These are phyloP conservation scores for Aspergillus incahuasiensis DNA, from an alignment of 495 filamentous ascomycete genomes.

Conservation along the genomic window DNA sequence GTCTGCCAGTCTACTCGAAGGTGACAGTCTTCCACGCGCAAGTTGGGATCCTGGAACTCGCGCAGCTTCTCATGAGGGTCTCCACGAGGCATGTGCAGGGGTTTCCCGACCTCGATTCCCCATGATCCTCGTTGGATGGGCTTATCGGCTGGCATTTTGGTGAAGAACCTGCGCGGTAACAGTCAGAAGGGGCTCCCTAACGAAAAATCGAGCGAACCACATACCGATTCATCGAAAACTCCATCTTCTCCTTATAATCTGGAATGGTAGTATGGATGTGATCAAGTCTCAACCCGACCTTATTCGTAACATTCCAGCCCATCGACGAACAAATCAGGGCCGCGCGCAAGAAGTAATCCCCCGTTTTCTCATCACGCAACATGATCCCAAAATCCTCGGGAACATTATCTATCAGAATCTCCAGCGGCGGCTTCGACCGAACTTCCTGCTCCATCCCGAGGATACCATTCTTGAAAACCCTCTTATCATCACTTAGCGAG, in stretches of 20 bases:
- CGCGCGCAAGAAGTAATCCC: slow-evolving; percentile 72
- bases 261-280: slow-evolving; percentile 77
- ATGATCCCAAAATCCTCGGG: slow-evolving; percentile 87
- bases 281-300: slow-evolving; percentile 67
- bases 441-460: slow-evolving; percentile 61
- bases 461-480: slow-evolving; percentile 66
- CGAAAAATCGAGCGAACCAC: slow-evolving; percentile 1
- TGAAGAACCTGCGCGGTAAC: slow-evolving; percentile 59
- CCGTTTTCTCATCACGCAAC: slow-evolving; percentile 65
- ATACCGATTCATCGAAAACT: slow-evolving; percentile 79
- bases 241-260: slow-evolving; percentile 89
- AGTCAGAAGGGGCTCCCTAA: background rate
- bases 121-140: slow-evolving; percentile 88
- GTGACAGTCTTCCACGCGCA: slow-evolving; percentile 57
- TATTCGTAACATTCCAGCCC: slow-evolving; percentile 75
- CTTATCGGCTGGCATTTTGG: slow-evolving; percentile 66
- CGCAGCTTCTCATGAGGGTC: slow-evolving; percentile 61
- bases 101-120: slow-evolving; percentile 73
- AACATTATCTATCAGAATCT: slow-evolving; percentile 73
- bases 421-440: slow-evolving; percentile 59
- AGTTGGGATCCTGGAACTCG: slow-evolving; percentile 47
- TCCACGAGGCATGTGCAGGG: slow-evolving; percentile 75
- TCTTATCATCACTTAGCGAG: slow-evolving; percentile 55
- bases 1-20: slow-evolving; percentile 95
- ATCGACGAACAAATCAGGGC: slow-evolving; percentile 75